Evolutionary conservation across 2,329 filamentous ascomycete genomes (phyloP).

Genomic region (Sordariomycetes sp.): DNA sequence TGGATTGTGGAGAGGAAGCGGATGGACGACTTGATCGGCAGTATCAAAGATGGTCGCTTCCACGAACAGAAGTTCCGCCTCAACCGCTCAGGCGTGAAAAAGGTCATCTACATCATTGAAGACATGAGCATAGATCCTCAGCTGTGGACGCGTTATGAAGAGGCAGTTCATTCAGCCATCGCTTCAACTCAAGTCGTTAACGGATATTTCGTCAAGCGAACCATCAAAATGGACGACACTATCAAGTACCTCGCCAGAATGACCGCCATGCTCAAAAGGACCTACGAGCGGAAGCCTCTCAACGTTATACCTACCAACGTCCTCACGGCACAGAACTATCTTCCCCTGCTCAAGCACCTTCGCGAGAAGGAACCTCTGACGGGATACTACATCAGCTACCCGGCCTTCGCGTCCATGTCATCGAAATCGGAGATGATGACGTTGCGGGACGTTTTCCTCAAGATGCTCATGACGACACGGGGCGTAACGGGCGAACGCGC

Average conservation of each 20-base stretch:
- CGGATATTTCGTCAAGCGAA: slow-evolving; percentile 71
- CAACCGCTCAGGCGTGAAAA: slow-evolving; percentile 60
- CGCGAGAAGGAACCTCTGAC: slow-evolving; percentile 37
- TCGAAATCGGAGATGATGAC: slow-evolving; percentile 70
- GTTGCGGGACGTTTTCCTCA: slow-evolving; percentile 65
- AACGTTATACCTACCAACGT: slow-evolving; percentile 56
- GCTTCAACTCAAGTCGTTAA: slow-evolving; percentile 71
- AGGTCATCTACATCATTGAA: slow-evolving; percentile 73
- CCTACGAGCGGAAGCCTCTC: slow-evolving; percentile 51
- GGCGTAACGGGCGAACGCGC: slow-evolving; percentile 72
- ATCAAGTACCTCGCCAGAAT: slow-evolving; percentile 67
- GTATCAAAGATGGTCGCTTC: slow-evolving; percentile 75
- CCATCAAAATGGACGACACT: slow-evolving; percentile 66
- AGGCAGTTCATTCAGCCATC: slow-evolving; percentile 63
- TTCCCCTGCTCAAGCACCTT: slow-evolving; percentile 52
- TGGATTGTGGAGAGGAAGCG: slow-evolving; percentile 77
- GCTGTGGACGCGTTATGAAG: slow-evolving; percentile 47
- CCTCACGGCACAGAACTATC: slow-evolving; percentile 57
- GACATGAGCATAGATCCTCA: slow-evolving; percentile 54
- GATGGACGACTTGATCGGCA: slow-evolving; percentile 69
- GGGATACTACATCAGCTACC: slow-evolving; percentile 57
- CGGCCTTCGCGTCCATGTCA: slow-evolving; percentile 60
- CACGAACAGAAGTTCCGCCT: slow-evolving; percentile 80
- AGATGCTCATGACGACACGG: slow-evolving; percentile 77
- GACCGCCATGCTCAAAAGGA: slow-evolving; percentile 57